Base-by-base conservation (phyloP, 768 basidiomycete genomes). In the Phylloporus sp. region DNA sequence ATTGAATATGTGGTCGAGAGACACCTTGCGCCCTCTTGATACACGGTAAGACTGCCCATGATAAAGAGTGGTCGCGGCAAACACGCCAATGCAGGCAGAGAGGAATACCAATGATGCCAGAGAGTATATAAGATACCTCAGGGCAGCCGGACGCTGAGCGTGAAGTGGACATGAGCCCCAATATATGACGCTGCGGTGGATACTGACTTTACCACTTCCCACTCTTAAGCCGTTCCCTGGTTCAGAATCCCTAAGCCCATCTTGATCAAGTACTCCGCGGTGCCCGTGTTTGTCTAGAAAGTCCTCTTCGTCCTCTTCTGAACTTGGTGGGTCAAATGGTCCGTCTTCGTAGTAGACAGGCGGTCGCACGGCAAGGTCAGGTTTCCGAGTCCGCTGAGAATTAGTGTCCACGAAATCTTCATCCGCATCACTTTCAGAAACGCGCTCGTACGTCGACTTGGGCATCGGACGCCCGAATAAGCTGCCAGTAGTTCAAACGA, bases 1-100 rank as follows among this genome's bases (percentile, higher is more conserved):
- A 61, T 96, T 95, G 71, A 91, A 92, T 41, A 96, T 66, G 62
- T 93, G 86, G 60, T 97, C 90, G 76, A 98, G 81, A 5, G 84
- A 85, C 24, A 97, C 73, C 54, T 79, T 86, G 48, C 72, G 72
- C 28, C 64, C 73, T 2, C 89, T 86, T 22, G 73, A 72, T 6
- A 71, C 57, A 57, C 67, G 71, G 63, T 76, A 76, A 8, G 75
- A 58, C 45, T 74, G 68, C 17, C 83, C 79, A 21, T 74, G 73
- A 69, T 90, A 96, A 13, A 68, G 46, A 3, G 80, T 74, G 40
- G 75, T 71, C 1, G 89, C 92, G 11, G 91, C 85, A 52, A 92
- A 75, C 11, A 86, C 69, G 3, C 91, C 92, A 49, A 96, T 83
- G 23, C 81, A 60, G 0, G 71, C 76, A 3, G 90, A 81, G 35